Conservation (phyloP, 2,329 filamentous ascomycete genomes). For the Colletotrichum australisinense region DNA sequence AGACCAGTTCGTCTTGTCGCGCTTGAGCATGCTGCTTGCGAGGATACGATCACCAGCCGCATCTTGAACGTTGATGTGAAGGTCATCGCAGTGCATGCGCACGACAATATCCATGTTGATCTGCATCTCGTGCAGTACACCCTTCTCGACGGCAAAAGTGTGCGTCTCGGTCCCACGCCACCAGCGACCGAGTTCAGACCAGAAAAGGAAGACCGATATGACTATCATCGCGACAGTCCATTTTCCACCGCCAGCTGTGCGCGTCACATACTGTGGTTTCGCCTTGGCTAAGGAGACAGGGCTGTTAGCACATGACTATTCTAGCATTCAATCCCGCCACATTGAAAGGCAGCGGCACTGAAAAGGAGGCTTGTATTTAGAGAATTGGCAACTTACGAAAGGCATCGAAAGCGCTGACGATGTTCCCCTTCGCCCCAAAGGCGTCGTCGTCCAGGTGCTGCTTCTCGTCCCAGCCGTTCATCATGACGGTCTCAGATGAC, state of each 20-base stretch:
- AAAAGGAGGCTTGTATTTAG: not conserved
- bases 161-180: constrained; percentile 87
- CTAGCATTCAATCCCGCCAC: not conserved
- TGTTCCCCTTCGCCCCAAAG: constrained; percentile 79
- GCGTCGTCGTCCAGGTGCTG: constrained; percentile 77
- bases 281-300: constrained; percentile 78
- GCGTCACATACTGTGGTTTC: constrained; percentile 90
- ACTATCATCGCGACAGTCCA: constrained; percentile 88
- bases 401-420: constrained; percentile 92
- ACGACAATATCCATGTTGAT: constrained; percentile 97
- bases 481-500: constrained; percentile 47
- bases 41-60: constrained; percentile 92
- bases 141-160: constrained; percentile 93
- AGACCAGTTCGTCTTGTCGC: constrained; percentile 82
- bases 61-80: constrained; percentile 98
- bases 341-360: not conserved
- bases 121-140: constrained; percentile 86
- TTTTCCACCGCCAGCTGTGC: constrained; percentile 87
- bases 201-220: constrained; percentile 79
- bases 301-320: constrained; percentile 37
- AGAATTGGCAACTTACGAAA: constrained; percentile 76
- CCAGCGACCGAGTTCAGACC: constrained; percentile 84
- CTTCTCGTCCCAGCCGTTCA: constrained; percentile 84
- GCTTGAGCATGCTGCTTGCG: constrained; percentile 78
- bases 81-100: constrained; percentile 84